Conservation (phyloP, 176 grass and related monocot genomes). For the Coix lacrymajobi region DNA sequence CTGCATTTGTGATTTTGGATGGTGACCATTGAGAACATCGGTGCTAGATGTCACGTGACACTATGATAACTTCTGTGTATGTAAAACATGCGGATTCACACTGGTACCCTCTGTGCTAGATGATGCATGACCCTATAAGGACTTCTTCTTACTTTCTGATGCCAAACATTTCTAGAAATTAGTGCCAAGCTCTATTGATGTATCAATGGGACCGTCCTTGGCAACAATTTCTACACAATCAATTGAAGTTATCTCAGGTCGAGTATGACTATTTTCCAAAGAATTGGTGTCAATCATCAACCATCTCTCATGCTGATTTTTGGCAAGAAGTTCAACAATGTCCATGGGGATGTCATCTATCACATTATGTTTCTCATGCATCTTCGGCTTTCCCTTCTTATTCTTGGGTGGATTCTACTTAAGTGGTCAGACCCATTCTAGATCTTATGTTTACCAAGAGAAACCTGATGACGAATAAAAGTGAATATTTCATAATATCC, state of each 20-base stretch:
- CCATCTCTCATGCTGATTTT: conserved; percentile 51
- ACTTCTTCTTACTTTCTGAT: conserved; percentile 27
- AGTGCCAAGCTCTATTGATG: neutral
- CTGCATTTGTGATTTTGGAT: conserved; percentile 7
- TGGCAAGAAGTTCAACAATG: conserved; percentile 78
- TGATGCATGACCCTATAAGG: neutral
- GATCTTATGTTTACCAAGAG: conserved; percentile 19
- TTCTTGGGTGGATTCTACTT: conserved; percentile 29
- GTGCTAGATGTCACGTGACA: neutral
- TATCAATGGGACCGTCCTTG: conserved; percentile 20
- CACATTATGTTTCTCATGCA: conserved; percentile 20
- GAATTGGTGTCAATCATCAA: conserved; percentile 27
- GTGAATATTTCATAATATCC: neutral
- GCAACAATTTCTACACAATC: conserved; percentile 19
- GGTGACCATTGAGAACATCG: neutral
- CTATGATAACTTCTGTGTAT: neutral
- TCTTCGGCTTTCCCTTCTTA: conserved; percentile 29
- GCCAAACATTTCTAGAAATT: conserved; percentile 20
- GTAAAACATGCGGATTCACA: neutral
- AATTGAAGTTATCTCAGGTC: conserved; percentile 10
- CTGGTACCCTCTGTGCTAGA: neutral
- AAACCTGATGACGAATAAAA: conserved; percentile 33
- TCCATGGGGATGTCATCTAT: conserved; percentile 86
- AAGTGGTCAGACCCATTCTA: conserved; percentile 9
- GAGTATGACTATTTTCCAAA: neutral